phyloP scores from a whole-genome alignment of 139 green algal species.

The Chlamydomonas sphaeroides region DNA sequence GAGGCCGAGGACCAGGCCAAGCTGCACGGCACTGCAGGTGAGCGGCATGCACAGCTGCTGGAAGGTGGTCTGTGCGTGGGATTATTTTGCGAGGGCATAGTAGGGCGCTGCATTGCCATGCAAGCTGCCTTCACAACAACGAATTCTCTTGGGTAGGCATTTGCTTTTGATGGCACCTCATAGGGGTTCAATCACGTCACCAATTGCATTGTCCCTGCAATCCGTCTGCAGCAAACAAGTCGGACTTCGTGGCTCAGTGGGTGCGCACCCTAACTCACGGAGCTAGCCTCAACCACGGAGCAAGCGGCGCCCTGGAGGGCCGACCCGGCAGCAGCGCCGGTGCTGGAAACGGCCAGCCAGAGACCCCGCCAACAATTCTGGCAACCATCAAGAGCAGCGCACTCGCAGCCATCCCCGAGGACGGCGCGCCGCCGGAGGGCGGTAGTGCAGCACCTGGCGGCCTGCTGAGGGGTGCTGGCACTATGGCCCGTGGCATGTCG shows the following conservation, averaged over 20 bases:
- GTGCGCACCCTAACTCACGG: constrained; percentile 2
- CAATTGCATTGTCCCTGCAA: not conserved
- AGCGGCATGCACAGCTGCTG: not conserved
- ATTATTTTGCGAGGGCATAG: no score
- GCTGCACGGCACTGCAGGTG: constrained; percentile 10
- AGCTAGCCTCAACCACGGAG: not conserved
- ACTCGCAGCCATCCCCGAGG: not conserved
- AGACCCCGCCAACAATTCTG: no score
- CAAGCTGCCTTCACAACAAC: no score
- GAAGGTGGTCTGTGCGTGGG: no score
- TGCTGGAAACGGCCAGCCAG: no score
- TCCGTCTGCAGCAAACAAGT: constrained; percentile 3
- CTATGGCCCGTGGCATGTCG: not conserved
- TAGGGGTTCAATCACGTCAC: no score
- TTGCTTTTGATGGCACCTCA: no score
- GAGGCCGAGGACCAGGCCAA: constrained; percentile 10
- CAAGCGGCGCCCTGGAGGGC: not conserved
- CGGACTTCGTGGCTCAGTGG: constrained; percentile 34
- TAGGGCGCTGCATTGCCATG: no score
- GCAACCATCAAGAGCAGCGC: no score
- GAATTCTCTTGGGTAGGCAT: no score
- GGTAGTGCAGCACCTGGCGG: not conserved
- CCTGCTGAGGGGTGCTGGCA: not conserved
- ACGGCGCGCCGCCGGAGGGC: not conserved
- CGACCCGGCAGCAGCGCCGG: not conserved